Percentiles rank a stretch among this genome's conserved stretches.
Conservation (phyloP, 306 rosid genomes). For the Rubus idaeus region DNA sequence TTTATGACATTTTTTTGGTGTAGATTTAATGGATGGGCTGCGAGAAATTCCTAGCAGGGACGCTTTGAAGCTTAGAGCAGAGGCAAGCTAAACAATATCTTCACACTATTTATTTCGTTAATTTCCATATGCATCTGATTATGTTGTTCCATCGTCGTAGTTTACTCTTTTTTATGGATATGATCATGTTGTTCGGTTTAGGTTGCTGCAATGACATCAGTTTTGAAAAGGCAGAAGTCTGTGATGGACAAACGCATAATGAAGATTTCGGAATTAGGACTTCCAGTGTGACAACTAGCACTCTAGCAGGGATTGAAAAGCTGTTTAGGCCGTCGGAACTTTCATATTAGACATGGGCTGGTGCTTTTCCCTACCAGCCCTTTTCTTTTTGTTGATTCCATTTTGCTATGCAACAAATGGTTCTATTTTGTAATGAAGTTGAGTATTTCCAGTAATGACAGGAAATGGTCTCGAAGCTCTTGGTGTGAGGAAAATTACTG, state of each 20-base stretch:
- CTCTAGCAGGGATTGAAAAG: neutral
- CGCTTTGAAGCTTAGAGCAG: slow-evolving; percentile 78
- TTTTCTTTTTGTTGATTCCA: slow-evolving; percentile 2
- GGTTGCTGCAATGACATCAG: slow-evolving; percentile 75
- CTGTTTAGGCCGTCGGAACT: neutral
- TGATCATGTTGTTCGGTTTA: slow-evolving; percentile 10
- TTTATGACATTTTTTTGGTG: neutral
- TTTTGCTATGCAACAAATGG: neutral
- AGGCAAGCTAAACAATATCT: slow-evolving; percentile 47
- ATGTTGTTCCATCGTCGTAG: neutral
- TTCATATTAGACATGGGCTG: neutral
- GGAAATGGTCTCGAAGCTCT: too few species aligned
- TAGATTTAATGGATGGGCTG: slow-evolving; percentile 77
- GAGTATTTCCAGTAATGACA: neutral
- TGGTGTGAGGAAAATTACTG: too few species aligned
- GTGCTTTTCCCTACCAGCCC: neutral
- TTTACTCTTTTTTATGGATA: neutral
- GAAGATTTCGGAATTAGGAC: slow-evolving; percentile 78
- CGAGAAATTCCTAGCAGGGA: slow-evolving; percentile 77
- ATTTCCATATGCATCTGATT: neutral
- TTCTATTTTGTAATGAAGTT: neutral
- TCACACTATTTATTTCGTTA: neutral
- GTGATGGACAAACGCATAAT: slow-evolving; percentile 53
- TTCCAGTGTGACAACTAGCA: slow-evolving; percentile 47
- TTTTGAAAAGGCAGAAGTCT: slow-evolving; percentile 55